Evolutionary conservation across 192 early-diverging fungal species (phyloP), one percentile per base, ranked within the genome.

Genomic region (Linnemannia schmuckeri): DNA sequence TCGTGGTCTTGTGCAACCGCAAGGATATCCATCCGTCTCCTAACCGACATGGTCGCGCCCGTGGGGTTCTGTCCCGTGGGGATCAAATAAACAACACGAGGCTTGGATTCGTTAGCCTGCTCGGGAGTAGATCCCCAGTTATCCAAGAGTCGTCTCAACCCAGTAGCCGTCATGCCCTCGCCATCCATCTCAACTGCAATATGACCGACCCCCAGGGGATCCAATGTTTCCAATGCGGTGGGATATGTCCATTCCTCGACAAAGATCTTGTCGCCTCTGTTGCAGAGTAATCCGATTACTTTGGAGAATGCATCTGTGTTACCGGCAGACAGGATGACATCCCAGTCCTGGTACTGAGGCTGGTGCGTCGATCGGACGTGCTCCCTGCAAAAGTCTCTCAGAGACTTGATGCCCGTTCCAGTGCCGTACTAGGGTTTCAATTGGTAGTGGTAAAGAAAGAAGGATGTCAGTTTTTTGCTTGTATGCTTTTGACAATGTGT

Each of bases 21-120:
- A 81, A 97, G 96, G 42, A 97, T 91, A n/a, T 90, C 90, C 33
- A 87, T 91, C 76, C 95, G 95, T 70, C 97, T 92, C 69, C 91
- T 91, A n/a, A 93, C 70, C 24, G 94, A 92, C 88, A 96, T 97
- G 70, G 93, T 96, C 12, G 92, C 89, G 10, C 97, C 97, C 3
- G 97, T 97, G 5, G 97, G 97, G 90, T 97, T 98, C 74, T 96
- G 95, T 52, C 95, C 97, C 3, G 93, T 94, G 24, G 97, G 97
- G 10, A 98, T 95, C 82, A 95, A 90, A 83, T 96, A 95, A 10
- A 94, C 87, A 18, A 93, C 85, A 9, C 91, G 85, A 70, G 91
- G 89, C 41, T 89, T 85, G 37, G 81, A 81, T 13, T 72, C 85
- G 20, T 71, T 82, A 0, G 90, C 88, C 27, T 83, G 76, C 41